Percentiles rank a stretch among this genome's conserved stretches.
Evolutionary conservation across 768 basidiomycete genomes (phyloP).

Genomic region (Kwoniella newhampshirensis): DNA sequence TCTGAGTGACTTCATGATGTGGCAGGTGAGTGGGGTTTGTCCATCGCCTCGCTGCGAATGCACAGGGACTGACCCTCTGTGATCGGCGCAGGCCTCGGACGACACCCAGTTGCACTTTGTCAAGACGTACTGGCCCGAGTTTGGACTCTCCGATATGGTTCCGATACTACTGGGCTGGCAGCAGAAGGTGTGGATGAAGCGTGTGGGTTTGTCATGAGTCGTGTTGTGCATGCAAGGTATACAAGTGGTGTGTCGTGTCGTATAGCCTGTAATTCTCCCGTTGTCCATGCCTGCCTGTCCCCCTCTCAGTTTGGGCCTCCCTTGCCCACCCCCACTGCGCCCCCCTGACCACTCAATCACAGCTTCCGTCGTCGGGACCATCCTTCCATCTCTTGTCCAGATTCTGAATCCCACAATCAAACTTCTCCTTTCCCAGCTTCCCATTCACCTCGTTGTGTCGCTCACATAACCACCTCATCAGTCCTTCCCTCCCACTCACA

Average conservation of each 20-base stretch:
- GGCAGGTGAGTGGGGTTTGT: constrained; percentile 76
- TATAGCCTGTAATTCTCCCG: constrained; percentile 2
- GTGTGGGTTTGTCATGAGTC: constrained; percentile 21
- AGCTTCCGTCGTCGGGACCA: constrained; percentile 81
- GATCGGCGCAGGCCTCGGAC: constrained; percentile 65
- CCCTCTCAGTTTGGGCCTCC: too few relatives aligned
- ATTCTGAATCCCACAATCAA: constrained; percentile 68
- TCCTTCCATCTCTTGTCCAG: constrained; percentile 90
- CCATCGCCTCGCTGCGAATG: too few relatives aligned
- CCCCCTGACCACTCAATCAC: constrained; percentile 60
- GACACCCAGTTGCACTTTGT: constrained; percentile 85
- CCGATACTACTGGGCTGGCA: constrained; percentile 88
- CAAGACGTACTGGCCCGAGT: constrained; percentile 86
- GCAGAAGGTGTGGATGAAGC: constrained; percentile 63
- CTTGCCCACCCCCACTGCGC: not conserved
- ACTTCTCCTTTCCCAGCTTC: constrained; percentile 75
- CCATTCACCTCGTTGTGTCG: constrained; percentile 90
- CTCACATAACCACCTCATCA: constrained; percentile 86
- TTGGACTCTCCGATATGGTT: constrained; percentile 79
- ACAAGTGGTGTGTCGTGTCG: not conserved
- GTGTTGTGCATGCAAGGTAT: constrained; percentile 1
- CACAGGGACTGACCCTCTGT: not conserved
- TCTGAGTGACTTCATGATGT: constrained; percentile 84
- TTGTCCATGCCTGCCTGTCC: too few relatives aligned
- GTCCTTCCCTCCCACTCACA: constrained; percentile 65